Base-by-base conservation (phyloP, 208 protist genomes). In the Acanthamoeba royreba region DNA sequence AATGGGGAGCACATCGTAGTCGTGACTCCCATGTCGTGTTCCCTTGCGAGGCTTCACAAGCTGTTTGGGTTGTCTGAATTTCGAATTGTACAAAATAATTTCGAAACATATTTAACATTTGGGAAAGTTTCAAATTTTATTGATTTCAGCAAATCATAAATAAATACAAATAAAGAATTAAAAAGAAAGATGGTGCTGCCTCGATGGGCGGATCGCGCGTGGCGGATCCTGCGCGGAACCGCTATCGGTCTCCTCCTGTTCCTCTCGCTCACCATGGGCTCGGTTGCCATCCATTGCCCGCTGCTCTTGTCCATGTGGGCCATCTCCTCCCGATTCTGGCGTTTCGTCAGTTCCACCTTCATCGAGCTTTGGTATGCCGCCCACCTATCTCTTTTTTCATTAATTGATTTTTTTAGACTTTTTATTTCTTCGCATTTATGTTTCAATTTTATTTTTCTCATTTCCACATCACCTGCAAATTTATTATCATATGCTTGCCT, bases 321-420 rank as follows among this genome's bases (percentile, higher is more conserved):
- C 22, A 38, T 93, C 88, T 93, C 88, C 11, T 22, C 31, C 11
- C 55, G 69, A 28, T 46, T 83, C 28, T 93, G 88, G 88, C 88
- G 88, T 40, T 7, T 19, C 63, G 4, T 69, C 43, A 77, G 83
- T 38, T 79, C 69, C 25, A 85, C 46, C 8, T 93, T 93, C 46
- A 61, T 83, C n/a, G 88, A 93, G 31, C 40, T 47, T 55, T 93
- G 88, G 88, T 93, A 61, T 31, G 88, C 33, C 9, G 33, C 42
- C n/a, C n/a, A n/a, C n/a, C n/a, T n/a, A n/a, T n/a, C n/a, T n/a
- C 42, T 92, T 52, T 3, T 31, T 74, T n/a, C 46, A 28, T 81
- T 49, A 17, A 22, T 88, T n/a, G 17, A 45, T 7, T 87, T 55
- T 25, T 49, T 55, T 38, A 28, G 19, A 28, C 52, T 61, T 61